Evolutionary conservation across 2,329 filamentous ascomycete genomes (phyloP).

Genomic region (Hypoxylon sp.): DNA sequence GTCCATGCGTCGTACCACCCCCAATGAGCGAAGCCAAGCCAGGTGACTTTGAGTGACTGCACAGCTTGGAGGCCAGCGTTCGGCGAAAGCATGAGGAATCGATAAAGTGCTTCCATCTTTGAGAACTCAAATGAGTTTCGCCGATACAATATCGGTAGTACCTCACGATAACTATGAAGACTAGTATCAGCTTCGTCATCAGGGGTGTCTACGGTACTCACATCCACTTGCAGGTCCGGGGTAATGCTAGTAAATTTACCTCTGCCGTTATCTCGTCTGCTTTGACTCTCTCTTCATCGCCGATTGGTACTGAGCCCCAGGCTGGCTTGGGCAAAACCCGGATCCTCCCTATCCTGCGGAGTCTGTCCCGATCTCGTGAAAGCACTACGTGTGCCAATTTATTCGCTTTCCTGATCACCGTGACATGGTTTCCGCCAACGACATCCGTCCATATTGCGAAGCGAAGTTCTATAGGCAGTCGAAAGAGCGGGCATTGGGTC

Average conservation of each 20-base stretch:
- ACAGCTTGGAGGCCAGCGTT: background rate
- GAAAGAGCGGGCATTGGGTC: slow-evolving; percentile 11
- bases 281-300: background rate
- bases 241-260: slow-evolving; percentile 10
- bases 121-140: slow-evolving; percentile 21
- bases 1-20: background rate
- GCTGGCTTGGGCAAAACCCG: background rate
- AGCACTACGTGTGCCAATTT: slow-evolving; percentile 17
- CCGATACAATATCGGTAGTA: slow-evolving; percentile 4
- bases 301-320: background rate
- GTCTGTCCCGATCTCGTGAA: slow-evolving; percentile 8
- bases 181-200: background rate
- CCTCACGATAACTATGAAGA: slow-evolving; percentile 10
- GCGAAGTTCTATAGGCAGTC: slow-evolving; percentile 10
- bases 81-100: slow-evolving; percentile 10
- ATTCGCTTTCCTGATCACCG: slow-evolving; percentile 4
- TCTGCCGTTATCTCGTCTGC: background rate
- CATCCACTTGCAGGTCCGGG: slow-evolving; percentile 19
- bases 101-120: slow-evolving; percentile 20
- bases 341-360: background rate
- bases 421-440: slow-evolving; percentile 4
- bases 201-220: background rate
- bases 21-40: background rate
- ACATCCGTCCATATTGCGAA: slow-evolving; percentile 14
- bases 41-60: slow-evolving; percentile 10